Conservation (phyloP, 2,329 filamentous ascomycete species). For the Pseudogymnoascus sp. region DNA sequence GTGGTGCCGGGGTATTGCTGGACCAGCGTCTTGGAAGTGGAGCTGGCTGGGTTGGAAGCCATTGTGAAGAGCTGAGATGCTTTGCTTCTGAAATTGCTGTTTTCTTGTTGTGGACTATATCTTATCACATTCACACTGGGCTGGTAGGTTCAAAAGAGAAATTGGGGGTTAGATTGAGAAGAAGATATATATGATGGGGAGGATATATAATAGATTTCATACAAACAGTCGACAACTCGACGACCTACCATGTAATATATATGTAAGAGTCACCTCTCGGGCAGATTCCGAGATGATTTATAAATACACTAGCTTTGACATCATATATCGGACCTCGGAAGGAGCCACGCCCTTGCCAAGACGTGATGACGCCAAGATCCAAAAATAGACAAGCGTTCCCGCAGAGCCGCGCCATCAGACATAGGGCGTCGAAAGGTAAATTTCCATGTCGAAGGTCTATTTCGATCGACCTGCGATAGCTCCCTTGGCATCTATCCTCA, state of each 20-base stretch:
- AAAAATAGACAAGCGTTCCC: constrained; percentile 13
- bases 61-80: neutral
- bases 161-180: neutral
- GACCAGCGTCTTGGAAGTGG: no score
- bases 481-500: constrained; percentile 1
- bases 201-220: neutral
- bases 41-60: neutral
- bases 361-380: neutral
- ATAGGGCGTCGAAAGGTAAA: neutral
- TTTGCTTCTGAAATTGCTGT: neutral
- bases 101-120: neutral
- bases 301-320: neutral
- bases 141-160: neutral
- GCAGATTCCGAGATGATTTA: neutral
- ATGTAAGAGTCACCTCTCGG: neutral
- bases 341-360: neutral
- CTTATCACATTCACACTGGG: neutral
- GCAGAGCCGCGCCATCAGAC: neutral
- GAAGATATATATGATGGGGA: neutral
- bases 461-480: constrained; percentile 3
- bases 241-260: neutral
- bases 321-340: neutral
- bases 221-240: neutral
- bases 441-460: constrained; percentile 3
- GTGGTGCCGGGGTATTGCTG: no score